Base-by-base conservation (phyloP, 805 yeast genomes). In the Metschnikowia gruessii region DNA sequence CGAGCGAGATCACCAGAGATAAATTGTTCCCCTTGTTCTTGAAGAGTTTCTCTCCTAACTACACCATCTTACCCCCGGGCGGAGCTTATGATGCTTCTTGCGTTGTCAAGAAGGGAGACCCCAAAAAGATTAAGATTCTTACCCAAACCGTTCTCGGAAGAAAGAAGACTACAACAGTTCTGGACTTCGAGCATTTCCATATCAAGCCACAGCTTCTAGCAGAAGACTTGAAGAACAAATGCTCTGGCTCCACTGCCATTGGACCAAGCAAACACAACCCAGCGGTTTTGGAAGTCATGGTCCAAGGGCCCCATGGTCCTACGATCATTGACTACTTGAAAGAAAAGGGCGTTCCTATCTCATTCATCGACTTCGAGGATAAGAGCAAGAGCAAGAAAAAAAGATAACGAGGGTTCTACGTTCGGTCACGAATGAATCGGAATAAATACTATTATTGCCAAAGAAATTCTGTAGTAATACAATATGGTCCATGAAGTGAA, bases 221-320 rank as follows among this genome's bases (percentile, higher is more conserved):
- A 2, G 81, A 79, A 26, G 85, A 81, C 37, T 65, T 92, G 52
- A 81, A 85, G 49, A 80, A 81, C 17, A 82, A 82, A 52, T 94
- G 98, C 62, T 91, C 96, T 11, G 96, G 97, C 0, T 87, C 97
- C 0, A 77, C 94, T 0, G 82, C 96, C 0, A 75, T 87, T 10
- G 84, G 83, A 0, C 81, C 79, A 24, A 77, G 80, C 35, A 69
- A 71, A 13, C 78, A 77, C 33, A 76, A 79, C 42, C 83, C 83
- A 4, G 76, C 74, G 32, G 58, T 76, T 0, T 63, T 73, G 34
- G 95, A 87, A 57, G 89, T 94, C 3, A 76, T 82, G 39, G 95
- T 94, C 2, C 98, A 94, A 68, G 99, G 99, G 0, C 86, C 92
- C 2, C 98, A 92, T 61, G 81, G 82, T 19, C 76, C 79, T 39